Evolutionary conservation across 2,329 filamentous ascomycete species (phyloP).

Genomic region (Neofusicoccum umdonicola): DNA sequence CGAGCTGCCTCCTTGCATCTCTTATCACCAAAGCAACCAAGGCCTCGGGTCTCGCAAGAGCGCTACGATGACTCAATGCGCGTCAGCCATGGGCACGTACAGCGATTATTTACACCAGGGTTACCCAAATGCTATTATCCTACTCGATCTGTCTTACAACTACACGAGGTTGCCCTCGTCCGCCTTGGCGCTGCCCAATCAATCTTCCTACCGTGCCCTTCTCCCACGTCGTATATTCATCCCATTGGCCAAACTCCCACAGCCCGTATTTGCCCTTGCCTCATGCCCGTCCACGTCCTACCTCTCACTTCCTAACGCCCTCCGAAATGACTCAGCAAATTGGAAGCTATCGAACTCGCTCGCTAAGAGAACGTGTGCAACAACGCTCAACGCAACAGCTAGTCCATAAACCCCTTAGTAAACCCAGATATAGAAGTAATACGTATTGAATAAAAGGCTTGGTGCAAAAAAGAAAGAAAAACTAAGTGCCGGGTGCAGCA

Average conservation of each 20-base stretch:
- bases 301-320: too few species aligned
- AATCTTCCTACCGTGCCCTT: background rate
- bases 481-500: background rate
- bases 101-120: too few species aligned
- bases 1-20: too few species aligned
- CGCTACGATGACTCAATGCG: too few species aligned
- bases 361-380: too few species aligned
- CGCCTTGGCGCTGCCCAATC: background rate
- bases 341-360: too few species aligned
- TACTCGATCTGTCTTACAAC: background rate
- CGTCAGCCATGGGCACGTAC: too few species aligned
- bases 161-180: background rate
- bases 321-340: too few species aligned
- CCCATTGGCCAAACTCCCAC: background rate
- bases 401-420: background rate
- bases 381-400: too few species aligned
- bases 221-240: background rate
- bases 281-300: background rate
- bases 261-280: slow-evolving; percentile 7
- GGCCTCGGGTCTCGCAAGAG: too few species aligned
- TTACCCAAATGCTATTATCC: background rate
- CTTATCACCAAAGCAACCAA: too few species aligned
- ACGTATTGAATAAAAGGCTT: background rate
- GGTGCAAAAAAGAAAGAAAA: background rate
- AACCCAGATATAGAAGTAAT: background rate